Evolutionary conservation across 495 filamentous ascomycete genomes (phyloP), one percentile per base, ranked within the genome.

Genomic region (Lasiosphaeria ovina): DNA sequence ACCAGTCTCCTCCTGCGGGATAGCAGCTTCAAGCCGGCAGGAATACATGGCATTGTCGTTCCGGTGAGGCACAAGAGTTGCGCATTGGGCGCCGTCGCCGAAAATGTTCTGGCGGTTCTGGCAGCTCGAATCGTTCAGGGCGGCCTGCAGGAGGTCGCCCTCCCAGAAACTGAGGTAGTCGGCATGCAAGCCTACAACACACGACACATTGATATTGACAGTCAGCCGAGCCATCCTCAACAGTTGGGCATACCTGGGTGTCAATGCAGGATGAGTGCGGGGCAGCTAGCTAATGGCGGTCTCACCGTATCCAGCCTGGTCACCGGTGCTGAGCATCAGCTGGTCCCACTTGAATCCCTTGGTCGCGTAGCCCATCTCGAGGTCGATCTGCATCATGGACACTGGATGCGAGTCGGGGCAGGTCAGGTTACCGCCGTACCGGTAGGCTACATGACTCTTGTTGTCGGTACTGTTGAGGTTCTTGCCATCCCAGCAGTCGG

Each of bases 91-190:
- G n/a, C 17, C 24, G 31, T 50, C 55, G 11, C 36, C 42, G 24
- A 58, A 6, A 36, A 58, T 58, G 44, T 58, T 58, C 55, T 58
- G 44, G 7, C 55, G 24, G 34, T 58, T 42, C 35, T 51, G 55
- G 45, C 55, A 58, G 7, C 44, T 58, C 44, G 55, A 34, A 35
- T 58, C 55, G 17, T 58, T 45, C 4, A 58, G 44, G 32, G 55
- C 55, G 11, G 44, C 32, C 35, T 58, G 55, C 11, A 58, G 32
- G 12, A 58, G 17, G 11, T 58, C 45, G 2, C 49, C 44, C n/a
- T 58, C 55, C 55, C 45, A 58, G 44, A 58, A 58, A 31, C 55
- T 58, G 31, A 58, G 55, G 33, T 58, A 58, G 35, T 58, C 55
- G 24, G 55, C 55, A 42, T 58, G 45, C 24, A 58, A 45, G 32